Percentiles rank a stretch among this genome's conserved stretches.
Evolutionary conservation across 768 basidiomycete species (phyloP).

Genomic region (Phlebiopsis gigantea): DNA sequence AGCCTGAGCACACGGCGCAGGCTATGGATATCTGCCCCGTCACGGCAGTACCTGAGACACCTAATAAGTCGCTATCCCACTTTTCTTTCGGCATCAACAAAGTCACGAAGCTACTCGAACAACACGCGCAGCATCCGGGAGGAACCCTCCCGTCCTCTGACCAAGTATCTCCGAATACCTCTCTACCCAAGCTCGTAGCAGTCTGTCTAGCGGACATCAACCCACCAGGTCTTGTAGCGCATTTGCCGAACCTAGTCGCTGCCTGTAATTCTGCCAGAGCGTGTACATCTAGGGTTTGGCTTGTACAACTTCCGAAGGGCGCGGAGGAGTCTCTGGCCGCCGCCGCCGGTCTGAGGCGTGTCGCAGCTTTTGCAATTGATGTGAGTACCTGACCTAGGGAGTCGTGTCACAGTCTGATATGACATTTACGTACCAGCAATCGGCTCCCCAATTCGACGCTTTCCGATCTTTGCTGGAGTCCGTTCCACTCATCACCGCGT

Average conservation of each 20-base stretch:
- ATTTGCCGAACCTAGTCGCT: conserved; percentile 74
- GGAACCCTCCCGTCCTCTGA: background rate
- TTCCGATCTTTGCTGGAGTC: conserved; percentile 38
- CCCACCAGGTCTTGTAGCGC: conserved; percentile 64
- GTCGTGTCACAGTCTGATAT: conserved; percentile 25
- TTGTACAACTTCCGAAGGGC: conserved; percentile 62
- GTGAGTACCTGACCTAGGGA: no score
- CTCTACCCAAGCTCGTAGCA: conserved; percentile 39
- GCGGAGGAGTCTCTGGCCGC: conserved; percentile 59
- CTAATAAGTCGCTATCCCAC: conserved; percentile 33
- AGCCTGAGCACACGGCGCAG: background rate
- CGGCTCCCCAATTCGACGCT: conserved; percentile 30
- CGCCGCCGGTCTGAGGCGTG: conserved; percentile 59
- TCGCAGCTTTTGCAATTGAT: conserved; percentile 60
- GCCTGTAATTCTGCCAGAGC: conserved; percentile 53
- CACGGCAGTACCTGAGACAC: background rate
- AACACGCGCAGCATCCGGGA: background rate
- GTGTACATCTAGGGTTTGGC: conserved; percentile 33
- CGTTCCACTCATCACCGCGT: conserved; percentile 53
- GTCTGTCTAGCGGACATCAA: conserved; percentile 74
- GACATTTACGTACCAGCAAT: conserved; percentile 32
- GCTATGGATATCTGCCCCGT: background rate
- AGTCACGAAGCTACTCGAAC: conserved; percentile 71
- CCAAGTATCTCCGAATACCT: background rate
- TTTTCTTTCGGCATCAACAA: conserved; percentile 70